Evolutionary conservation across 148 eudicot genomes (phyloP).

Genomic region (Vaccinium vitisidaea): DNA sequence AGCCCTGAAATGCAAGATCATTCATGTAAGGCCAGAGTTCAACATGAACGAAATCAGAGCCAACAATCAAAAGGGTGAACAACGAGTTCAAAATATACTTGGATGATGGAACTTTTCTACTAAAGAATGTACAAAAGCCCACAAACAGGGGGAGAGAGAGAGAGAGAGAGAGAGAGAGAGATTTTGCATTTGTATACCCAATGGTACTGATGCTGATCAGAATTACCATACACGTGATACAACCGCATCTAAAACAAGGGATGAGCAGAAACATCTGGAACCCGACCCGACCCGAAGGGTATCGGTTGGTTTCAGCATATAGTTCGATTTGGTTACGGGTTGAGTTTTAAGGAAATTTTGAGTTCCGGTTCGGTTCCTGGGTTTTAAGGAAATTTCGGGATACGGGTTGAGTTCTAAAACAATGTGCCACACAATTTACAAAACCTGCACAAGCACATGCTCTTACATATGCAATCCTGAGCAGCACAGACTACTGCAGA

Average conservation of each 20-base stretch:
- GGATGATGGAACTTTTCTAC: neutral
- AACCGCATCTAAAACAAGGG: neutral
- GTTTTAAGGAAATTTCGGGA: no score
- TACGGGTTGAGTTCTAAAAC: no score
- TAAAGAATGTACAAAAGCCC: neutral
- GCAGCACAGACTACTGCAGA: neutral
- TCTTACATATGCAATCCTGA: neutral
- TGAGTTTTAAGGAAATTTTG: no score
- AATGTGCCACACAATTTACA: no score
- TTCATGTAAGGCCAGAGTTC: slow-evolving; percentile 9
- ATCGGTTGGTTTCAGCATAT: no score
- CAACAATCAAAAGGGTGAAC: neutral
- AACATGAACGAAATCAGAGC: neutral
- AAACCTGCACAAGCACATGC: neutral
- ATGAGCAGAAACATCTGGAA: no score
- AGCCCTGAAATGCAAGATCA: slow-evolving; percentile 52
- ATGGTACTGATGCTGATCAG: neutral
- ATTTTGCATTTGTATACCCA: neutral
- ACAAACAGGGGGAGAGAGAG: neutral
- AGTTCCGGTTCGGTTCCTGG: no score
- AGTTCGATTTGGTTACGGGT: no score
- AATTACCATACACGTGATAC: no score
- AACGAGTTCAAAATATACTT: slow-evolving; percentile 11
- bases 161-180: slow-evolving; percentile 11
- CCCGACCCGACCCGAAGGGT: no score